phyloP scores from a whole-genome alignment of 129 eudicot genomes.

The Escallonia rubra region DNA sequence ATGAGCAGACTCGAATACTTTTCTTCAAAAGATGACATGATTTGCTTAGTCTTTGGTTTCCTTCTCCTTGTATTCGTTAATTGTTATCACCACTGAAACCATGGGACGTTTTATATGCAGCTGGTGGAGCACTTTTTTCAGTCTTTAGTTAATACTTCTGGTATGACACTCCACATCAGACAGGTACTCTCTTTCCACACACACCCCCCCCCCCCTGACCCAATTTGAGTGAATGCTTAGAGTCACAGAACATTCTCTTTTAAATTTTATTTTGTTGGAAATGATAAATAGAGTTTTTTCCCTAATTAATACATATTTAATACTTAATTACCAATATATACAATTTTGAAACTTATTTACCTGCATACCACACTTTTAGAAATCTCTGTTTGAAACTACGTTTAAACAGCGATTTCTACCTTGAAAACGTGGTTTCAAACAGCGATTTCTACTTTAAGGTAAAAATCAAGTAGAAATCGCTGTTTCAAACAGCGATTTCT shows the following conservation, averaged over 20 bases:
- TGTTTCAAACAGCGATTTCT: too few relatives aligned
- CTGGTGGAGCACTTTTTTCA: conserved; percentile 98
- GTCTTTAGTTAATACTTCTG: conserved; percentile 96
- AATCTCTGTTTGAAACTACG: too few relatives aligned
- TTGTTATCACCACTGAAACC: background rate
- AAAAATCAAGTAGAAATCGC: too few relatives aligned
- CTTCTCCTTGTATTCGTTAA: background rate
- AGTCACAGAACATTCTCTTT: background rate
- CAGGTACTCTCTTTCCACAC: conserved; percentile 73
- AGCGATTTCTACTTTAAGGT: too few relatives aligned
- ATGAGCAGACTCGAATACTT: too few relatives aligned
- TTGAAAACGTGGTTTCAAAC: too few relatives aligned
- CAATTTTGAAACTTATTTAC: too few relatives aligned
- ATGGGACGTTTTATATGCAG: conserved; percentile 27
- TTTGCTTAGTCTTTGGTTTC: background rate
- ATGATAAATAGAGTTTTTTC: background rate
- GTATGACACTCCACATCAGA: conserved; percentile 95
- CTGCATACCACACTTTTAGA: too few relatives aligned
- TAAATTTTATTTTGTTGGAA: background rate
- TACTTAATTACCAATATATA: too few relatives aligned
- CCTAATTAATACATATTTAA: background rate
- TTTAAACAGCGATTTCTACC: too few relatives aligned
- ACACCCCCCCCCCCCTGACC: too few relatives aligned
- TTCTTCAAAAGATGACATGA: background rate
- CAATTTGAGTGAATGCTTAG: background rate